A percentile compares a stretch with the other conserved stretches of the same genome.
Evolutionary conservation across 805 yeast genomes (phyloP).

Genomic region (Dipodascopsis uninucleata): DNA sequence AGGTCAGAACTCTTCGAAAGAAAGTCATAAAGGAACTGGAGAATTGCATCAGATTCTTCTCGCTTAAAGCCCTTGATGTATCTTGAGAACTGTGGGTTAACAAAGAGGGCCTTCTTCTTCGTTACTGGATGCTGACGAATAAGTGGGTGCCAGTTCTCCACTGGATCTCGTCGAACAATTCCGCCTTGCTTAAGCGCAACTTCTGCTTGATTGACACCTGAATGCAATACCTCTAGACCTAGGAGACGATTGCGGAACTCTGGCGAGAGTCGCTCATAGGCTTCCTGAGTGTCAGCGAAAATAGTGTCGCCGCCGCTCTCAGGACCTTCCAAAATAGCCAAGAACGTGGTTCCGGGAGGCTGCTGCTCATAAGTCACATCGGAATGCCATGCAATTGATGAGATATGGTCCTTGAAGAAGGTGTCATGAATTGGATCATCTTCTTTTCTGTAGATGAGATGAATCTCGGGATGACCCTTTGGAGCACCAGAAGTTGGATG

Average conservation of each 20-base stretch:
- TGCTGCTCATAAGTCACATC: conserved; percentile 72
- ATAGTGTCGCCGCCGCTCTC: conserved; percentile 76
- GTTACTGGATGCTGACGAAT: conserved; percentile 52
- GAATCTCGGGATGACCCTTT: conserved; percentile 54
- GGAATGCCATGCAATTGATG: conserved; percentile 55
- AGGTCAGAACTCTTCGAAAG: conserved; percentile 48
- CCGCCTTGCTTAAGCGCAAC: conserved; percentile 41
- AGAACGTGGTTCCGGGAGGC: conserved; percentile 68
- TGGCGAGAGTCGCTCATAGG: conserved; percentile 68
- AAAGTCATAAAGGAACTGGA: conserved; percentile 51
- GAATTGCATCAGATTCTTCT: conserved; percentile 62
- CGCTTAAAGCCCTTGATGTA: conserved; percentile 67
- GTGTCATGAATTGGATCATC: conserved; percentile 34
- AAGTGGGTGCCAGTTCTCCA: conserved; percentile 47
- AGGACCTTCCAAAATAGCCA: conserved; percentile 58
- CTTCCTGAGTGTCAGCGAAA: conserved; percentile 67
- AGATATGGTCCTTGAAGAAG: conserved; percentile 29
- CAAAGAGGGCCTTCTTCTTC: conserved; percentile 44
- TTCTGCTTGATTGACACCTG: conserved; percentile 51
- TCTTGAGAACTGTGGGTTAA: conserved; percentile 49
- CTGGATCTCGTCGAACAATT: conserved; percentile 48
- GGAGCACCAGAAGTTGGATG: conserved; percentile 77
- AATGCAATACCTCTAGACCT: conserved; percentile 64
- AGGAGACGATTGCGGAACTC: conserved; percentile 54
- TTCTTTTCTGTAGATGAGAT: conserved; percentile 53